Evolutionary conservation across 2,329 filamentous ascomycete genomes (phyloP), one percentile per base, ranked within the genome.

Genomic region (Cadophora malorum): DNA sequence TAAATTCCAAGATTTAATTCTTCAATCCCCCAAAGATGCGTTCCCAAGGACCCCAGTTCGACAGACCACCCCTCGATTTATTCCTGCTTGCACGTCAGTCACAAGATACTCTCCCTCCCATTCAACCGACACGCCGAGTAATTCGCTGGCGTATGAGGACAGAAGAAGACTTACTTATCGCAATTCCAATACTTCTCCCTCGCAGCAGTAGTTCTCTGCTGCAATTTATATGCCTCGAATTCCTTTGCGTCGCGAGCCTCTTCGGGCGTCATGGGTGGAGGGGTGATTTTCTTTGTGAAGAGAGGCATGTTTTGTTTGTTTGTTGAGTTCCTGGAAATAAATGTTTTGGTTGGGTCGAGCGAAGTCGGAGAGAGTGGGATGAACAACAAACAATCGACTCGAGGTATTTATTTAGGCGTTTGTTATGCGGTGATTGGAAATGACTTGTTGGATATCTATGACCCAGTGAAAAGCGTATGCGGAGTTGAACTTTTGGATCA

Each of bases 171-270:
- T 25, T n/a, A 59, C 55, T 59, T 59, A 21, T 59, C 55, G 21
- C 55, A 45, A 23, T 23, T 23, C 55, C 55, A 59, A 25, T 59
- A 59, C 8, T 59, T 59, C 21, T 59, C 55, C 21, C 55, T 25
- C n/a, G 55, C 55, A 9, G 55, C 55, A 16, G 55, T 59, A 9
- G 55, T 59, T 16, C 55, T 1, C 55, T 59, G 55, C 33, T 59
- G 55, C 9, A 59, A n/a, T 25, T 59, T 59, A 10, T 59, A 59
- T 33, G 55, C 55, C n/a, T 59, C 55, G 55, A 59, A 59, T 25
- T 59, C 55, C 10, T 59, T 59, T 3, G 55, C 55, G n/a, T 59
- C 55, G 55, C 55, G 55, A 1, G 55, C 55, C 12, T 59, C 55
- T 8, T 59, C 55, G 55, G 55, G 55, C 33, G 55, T 59, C 55